phyloP scores from a whole-genome alignment of 2,329 filamentous ascomycete genomes.

The Byssochlamys sp. region DNA sequence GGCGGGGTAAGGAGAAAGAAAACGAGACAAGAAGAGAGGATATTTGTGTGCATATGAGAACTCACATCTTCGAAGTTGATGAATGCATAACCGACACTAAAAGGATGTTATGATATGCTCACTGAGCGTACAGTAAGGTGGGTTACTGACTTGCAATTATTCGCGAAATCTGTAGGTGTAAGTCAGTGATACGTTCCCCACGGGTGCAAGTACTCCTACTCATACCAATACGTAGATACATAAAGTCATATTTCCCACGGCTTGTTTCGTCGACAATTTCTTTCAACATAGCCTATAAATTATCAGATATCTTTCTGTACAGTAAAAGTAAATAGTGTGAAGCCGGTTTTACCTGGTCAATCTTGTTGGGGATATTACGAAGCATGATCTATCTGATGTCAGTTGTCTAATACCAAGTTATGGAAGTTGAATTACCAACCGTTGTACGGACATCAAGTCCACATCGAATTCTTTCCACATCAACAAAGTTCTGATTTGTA shows the following conservation, averaged over 20 bases:
- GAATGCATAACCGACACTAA: conserved; percentile 88
- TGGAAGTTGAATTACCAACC: conserved; percentile 37
- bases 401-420: conserved; percentile 3
- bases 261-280: conserved; percentile 67
- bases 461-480: conserved; percentile 37
- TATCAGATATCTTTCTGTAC: conserved; percentile 3
- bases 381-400: conserved; percentile 65
- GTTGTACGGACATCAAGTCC: conserved; percentile 68
- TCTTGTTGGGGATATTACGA: conserved; percentile 86
- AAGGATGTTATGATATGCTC: conserved; percentile 1
- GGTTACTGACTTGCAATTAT: conserved; percentile 65
- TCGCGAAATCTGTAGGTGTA: conserved; percentile 56
- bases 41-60: not conserved
- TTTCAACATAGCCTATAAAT: conserved; percentile 57
- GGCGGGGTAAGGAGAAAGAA: not conserved
- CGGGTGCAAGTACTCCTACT: not conserved
- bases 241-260: conserved; percentile 80
- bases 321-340: conserved; percentile 8
- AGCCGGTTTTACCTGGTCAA: conserved; percentile 48
- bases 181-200: conserved; percentile 1
- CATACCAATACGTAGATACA: conserved; percentile 75
- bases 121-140: not conserved
- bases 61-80: conserved; percentile 83
- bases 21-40: no score
- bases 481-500: conserved; percentile 36